These are phyloP conservation scores for Trichoderma guizhouense DNA, from an alignment of 2,329 filamentous ascomycete genomes.

Conservation along the genomic window DNA sequence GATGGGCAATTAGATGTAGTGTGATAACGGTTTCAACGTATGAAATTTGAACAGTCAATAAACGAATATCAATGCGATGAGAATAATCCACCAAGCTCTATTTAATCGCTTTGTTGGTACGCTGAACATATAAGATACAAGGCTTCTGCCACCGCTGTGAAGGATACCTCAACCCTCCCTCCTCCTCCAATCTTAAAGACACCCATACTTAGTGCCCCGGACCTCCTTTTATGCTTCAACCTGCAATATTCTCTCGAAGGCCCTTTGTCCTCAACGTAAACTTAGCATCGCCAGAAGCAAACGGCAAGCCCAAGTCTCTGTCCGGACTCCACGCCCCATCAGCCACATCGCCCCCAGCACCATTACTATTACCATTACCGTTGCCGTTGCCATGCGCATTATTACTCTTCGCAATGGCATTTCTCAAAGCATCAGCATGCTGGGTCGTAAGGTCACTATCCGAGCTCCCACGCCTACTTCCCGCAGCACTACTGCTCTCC, in stretches of 20 bases:
- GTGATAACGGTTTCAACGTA: not conserved
- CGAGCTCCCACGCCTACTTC: constrained; percentile 42
- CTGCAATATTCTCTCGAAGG: constrained; percentile 44
- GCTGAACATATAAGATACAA: not conserved
- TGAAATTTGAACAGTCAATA: not conserved
- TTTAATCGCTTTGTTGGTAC: not conserved
- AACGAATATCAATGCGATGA: not conserved
- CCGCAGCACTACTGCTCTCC: constrained; percentile 36
- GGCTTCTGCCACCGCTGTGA: not conserved
- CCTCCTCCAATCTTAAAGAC: not conserved
- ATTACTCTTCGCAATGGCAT: constrained; percentile 30
- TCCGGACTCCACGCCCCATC: constrained; percentile 18
- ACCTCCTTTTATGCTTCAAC: not conserved
- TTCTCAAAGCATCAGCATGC: constrained; percentile 42
- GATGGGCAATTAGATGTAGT: not conserved
- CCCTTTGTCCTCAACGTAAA: constrained; percentile 56
- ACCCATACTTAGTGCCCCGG: not conserved
- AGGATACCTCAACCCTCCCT: not conserved
- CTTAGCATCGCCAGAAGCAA: constrained; percentile 44
- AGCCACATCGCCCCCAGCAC: constrained; percentile 8
- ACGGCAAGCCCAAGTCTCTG: constrained; percentile 39
- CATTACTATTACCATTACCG: constrained; percentile 16
- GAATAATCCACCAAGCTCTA: not conserved
- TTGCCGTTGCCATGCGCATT: constrained; percentile 19
- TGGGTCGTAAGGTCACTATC: constrained; percentile 41